Base-by-base conservation (phyloP, 2,329 filamentous ascomycete genomes). In the Dendryphion nanum region DNA sequence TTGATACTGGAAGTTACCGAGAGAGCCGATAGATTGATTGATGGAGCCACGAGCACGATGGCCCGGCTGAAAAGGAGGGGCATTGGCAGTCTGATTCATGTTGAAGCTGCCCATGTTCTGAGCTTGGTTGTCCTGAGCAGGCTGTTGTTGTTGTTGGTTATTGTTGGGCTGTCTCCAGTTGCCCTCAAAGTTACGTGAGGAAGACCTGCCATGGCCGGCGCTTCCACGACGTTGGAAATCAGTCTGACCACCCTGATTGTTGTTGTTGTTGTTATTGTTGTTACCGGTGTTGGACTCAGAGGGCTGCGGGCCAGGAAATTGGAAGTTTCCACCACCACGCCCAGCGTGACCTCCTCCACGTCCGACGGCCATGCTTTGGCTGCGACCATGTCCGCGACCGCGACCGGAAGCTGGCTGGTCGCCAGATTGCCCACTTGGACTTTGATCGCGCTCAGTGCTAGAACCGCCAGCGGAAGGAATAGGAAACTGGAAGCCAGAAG, bases 401-500 rank as follows among this genome's bases (percentile, higher is more conserved):
- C 65, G 64, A 29, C 59, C 48, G 30, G 65, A 54, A 20, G 51
- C 40, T 24, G 57, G 45, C 48, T 66, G 47, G 35, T 58, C 48
- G 32, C 53, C 40, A 33, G 55, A 47, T 18, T 51, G 53, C 32
- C 66, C 77, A 18, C 78, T 69, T 44, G 82, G 79, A 50, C 82
- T 81, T 32, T 71, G 65, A 35, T 79, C 69, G 35, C 77, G 72
- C 47, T 80, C 77, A 24, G 69, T 57, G 23, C 65, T 67, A 24
- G 71, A 68, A 38, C 78, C 79, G 37, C 78, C 74, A 47, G 83
- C 77, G 33, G 79, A 79, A 34, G 89, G 86, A 37, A 84, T 81
- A 13, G 93, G 91, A 64, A 98, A 98, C 64, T 95, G 90, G 70
- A 97, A 98, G 41, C 83, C 89, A 47, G 87, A 89, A 45, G 90